Base-by-base conservation (phyloP, 2,329 filamentous ascomycete genomes). In the Dichotomopilus funicola region DNA sequence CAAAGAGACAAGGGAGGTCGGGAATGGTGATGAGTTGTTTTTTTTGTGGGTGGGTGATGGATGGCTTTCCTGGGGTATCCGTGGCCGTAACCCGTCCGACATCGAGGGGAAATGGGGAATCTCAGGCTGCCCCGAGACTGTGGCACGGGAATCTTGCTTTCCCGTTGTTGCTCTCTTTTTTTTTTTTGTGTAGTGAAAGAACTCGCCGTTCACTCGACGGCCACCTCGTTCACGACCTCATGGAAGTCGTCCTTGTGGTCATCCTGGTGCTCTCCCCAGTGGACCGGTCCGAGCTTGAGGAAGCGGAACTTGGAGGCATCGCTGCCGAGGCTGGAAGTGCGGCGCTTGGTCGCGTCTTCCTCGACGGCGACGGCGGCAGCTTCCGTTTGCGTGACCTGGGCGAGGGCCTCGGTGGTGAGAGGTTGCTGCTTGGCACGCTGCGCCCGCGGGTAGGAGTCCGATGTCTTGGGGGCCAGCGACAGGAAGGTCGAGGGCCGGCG, bases 281-380 rank as follows among this genome's bases (percentile, higher is more conserved):
- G 80, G 57, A 85, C 81, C 37, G 82, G 82, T 31, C 80, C 79
- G 56, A 86, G 79, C 74, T 83, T 85, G 62, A 86, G 77, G 68
- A 86, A 79, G 56, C 76, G 75, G 62, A 73, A 67, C 58, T 64
- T 66, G 64, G 69, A 74, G 63, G 65, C 69, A 60, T 70, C 69
- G 67, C 75, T 79, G 73, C 76, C 80, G 61, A 77, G 67, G 68
- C 77, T 80, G 56, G 78, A 81, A 60, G 75, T 78, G 68, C 81
- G 79, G 66, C 79, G 75, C 63, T 67, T 57, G 57, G 19, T 33
- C 10, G 37, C n/a, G 9, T 44, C 37, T 35, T 62, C 38, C 35
- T 61, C 61, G 43, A 59, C 47, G 19, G 55, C 56, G 37, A 58
- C 47, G 19, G 55, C 56, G 37, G 59, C 60, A 12, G 55, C 57